Conservation (phyloP, 2,329 filamentous ascomycete genomes). For the Aspergillus neotritici region DNA sequence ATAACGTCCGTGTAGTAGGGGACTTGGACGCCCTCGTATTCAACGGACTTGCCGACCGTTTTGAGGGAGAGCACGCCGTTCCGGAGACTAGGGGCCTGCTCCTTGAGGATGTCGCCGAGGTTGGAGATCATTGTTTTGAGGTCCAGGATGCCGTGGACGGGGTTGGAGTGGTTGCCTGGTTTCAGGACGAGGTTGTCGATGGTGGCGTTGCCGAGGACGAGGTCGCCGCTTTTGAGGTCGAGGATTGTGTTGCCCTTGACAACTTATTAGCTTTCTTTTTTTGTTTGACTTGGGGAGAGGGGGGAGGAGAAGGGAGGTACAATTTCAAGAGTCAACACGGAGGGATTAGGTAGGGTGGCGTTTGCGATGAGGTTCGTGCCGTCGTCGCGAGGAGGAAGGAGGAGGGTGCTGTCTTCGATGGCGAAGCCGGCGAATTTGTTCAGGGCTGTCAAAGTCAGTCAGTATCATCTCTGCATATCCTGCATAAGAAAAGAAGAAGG, state of each 20-base stretch:
- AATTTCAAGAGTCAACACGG: constrained; percentile 50
- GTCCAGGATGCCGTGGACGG: constrained; percentile 46
- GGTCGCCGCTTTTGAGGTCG: constrained; percentile 45
- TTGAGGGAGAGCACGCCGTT: constrained; percentile 25
- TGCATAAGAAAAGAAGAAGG: background rate
- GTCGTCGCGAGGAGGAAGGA: constrained; percentile 38
- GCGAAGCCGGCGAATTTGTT: constrained; percentile 48
- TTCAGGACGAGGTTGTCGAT: constrained; percentile 47
- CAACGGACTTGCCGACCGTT: constrained; percentile 23
- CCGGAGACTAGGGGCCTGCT: constrained; percentile 20
- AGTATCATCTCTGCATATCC: background rate
- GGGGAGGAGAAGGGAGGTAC: constrained; percentile 11
- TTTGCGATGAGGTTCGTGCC: constrained; percentile 51
- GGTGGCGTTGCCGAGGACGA: constrained; percentile 46
- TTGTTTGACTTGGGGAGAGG: background rate
- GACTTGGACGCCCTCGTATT: constrained; percentile 26
- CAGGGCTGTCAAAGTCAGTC: constrained; percentile 38
- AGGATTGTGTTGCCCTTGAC: constrained; percentile 48
- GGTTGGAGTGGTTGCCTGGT: constrained; percentile 50
- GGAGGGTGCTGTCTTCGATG: constrained; percentile 43
- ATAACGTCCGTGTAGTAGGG: constrained; percentile 34
- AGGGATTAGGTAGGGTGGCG: constrained; percentile 54
- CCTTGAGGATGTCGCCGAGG: constrained; percentile 19
- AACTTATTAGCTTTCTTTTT: background rate
- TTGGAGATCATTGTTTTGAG: constrained; percentile 34